Conservation (phyloP, 208 protist species). For the Leishmania tropica region DNA sequence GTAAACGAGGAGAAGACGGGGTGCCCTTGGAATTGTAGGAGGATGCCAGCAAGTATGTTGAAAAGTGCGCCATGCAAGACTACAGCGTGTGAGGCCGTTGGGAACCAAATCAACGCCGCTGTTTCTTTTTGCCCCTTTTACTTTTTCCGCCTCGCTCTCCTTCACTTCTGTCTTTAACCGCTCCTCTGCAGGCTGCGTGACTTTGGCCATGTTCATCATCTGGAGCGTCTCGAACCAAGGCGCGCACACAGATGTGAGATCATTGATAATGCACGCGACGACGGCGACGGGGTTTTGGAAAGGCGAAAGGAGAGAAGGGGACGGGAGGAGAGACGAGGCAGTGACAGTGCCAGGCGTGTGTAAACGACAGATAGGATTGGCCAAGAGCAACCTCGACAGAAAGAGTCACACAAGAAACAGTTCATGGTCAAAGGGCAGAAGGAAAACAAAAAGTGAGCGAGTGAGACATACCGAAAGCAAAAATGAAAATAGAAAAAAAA, state of each 20-base stretch:
- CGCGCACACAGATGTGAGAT: too few species aligned
- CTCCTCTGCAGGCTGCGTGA: neutral
- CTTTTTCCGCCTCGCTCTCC: neutral
- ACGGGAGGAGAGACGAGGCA: neutral
- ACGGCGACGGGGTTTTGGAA: too few species aligned
- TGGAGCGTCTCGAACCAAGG: neutral
- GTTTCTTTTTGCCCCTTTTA: neutral
- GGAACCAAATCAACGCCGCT: neutral
- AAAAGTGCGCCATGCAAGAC: neutral
- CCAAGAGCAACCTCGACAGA: neutral
- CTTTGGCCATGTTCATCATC: neutral
- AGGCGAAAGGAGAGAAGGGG: neutral
- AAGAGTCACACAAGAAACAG: neutral
- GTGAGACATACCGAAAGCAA: neutral
- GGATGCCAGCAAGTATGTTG: neutral
- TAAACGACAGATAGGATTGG: neutral
- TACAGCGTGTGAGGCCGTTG: neutral
- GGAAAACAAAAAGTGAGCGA: neutral
- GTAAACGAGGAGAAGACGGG: neutral
- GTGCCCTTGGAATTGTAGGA: neutral
- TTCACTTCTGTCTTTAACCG: neutral
- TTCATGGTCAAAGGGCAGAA: neutral
- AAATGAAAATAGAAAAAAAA: neutral
- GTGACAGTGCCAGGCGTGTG: neutral
- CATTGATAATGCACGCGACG: too few species aligned